Conservation (phyloP, 495 filamentous ascomycete genomes). For the Halenospora varia region DNA sequence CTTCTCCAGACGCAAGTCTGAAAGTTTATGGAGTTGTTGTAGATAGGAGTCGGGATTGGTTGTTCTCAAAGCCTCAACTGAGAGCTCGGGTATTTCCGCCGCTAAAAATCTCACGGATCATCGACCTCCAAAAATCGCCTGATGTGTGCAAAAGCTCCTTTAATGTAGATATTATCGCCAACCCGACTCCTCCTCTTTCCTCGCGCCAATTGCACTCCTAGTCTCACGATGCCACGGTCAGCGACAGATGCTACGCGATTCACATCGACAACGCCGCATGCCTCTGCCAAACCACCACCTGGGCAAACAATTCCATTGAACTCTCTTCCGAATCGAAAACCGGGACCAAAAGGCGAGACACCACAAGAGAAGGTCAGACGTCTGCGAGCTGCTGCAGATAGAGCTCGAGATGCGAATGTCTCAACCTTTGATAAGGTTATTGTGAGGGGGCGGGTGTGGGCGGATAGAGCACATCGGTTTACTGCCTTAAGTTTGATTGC, state of each 20-base stretch:
- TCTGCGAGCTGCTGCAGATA: constrained; percentile 73
- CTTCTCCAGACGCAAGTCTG: neutral
- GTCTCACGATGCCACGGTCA: constrained; percentile 66
- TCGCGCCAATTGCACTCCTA: neutral
- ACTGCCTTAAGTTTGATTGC: constrained; percentile 72
- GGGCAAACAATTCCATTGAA: constrained; percentile 23
- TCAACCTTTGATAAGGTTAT: constrained; percentile 67
- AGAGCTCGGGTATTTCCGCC: constrained; percentile 6
- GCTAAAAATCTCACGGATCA: constrained; percentile 25
- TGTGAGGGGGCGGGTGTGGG: constrained; percentile 62
- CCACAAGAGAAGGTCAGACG: constrained; percentile 86
- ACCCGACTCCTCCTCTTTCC: neutral
- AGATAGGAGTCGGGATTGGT: neutral
- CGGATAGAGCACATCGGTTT: constrained; percentile 78
- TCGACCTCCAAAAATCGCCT: constrained; percentile 17
- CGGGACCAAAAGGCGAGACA: constrained; percentile 54
- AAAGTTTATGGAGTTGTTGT: neutral
- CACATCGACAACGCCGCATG: constrained; percentile 88
- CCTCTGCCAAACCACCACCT: constrained; percentile 57
- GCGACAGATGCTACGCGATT: constrained; percentile 93
- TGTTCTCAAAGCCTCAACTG: neutral
- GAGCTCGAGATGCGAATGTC: constrained; percentile 60
- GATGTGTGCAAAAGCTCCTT: constrained; percentile 5
- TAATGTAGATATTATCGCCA: constrained; percentile 4
- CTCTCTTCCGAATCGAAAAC: constrained; percentile 26